phyloP scores from a whole-genome alignment of 1,284 basidiomycete species.

The Heliocybe sulcata region DNA sequence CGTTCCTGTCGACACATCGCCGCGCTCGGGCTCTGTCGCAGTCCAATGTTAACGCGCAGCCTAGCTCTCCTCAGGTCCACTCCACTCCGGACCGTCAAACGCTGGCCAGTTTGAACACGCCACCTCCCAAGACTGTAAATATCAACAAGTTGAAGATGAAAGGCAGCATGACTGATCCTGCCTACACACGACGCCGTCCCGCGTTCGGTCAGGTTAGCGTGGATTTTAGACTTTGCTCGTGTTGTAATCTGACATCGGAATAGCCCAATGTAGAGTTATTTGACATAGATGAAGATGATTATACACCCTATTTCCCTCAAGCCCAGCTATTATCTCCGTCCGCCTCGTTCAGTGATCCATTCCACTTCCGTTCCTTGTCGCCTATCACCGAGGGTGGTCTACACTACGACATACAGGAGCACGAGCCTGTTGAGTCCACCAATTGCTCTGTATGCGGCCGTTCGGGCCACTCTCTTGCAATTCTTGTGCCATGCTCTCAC shows the following conservation, averaged over 20 bases:
- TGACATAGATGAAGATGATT: conserved; percentile 67
- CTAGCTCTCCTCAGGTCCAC: neutral
- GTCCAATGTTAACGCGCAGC: conserved; percentile 13
- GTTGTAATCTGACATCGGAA: neutral
- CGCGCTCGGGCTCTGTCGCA: conserved; percentile 44
- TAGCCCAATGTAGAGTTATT: conserved; percentile 51
- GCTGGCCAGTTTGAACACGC: conserved; percentile 44
- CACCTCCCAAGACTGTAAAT: conserved; percentile 56
- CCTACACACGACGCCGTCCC: conserved; percentile 54
- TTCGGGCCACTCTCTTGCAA: conserved; percentile 42
- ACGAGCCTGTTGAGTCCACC: conserved; percentile 6
- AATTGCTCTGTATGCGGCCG: conserved; percentile 47
- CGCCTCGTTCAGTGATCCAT: conserved; percentile 25
- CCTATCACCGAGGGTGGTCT: conserved; percentile 15
- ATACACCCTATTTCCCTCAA: conserved; percentile 37
- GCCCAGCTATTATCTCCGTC: conserved; percentile 22
- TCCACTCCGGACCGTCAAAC: conserved; percentile 25
- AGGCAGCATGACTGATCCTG: conserved; percentile 67
- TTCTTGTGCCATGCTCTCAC: conserved; percentile 66
- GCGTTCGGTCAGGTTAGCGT: conserved; percentile 25
- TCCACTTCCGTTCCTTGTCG: conserved; percentile 18
- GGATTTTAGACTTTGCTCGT: neutral
- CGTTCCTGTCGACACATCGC: conserved; percentile 54
- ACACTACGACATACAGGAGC: neutral
- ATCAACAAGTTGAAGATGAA: conserved; percentile 53